These are phyloP conservation scores for Candolleomyces eurysporus DNA, from an alignment of 768 basidiomycete species.

Conservation along the genomic window DNA sequence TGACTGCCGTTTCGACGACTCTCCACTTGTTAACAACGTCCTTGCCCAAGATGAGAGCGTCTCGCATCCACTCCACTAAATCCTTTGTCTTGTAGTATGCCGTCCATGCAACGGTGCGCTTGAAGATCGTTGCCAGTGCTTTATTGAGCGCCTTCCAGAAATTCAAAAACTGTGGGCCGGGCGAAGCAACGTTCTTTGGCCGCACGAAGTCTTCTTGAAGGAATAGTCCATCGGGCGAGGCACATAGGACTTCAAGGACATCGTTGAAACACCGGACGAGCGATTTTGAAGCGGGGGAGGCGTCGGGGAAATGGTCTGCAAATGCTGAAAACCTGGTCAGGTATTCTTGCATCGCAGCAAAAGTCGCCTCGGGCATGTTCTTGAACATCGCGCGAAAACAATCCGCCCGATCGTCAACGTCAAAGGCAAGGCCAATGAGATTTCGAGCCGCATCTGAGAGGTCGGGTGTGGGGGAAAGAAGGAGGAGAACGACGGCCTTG, in stretches of 20 bases:
- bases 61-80: constrained; percentile 98
- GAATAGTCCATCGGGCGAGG: constrained; percentile 67
- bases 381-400: constrained; percentile 80
- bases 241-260: constrained; percentile 84
- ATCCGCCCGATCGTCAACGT: constrained; percentile 85
- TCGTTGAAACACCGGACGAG: constrained; percentile 93
- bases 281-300: constrained; percentile 83
- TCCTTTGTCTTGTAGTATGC: constrained; percentile 71
- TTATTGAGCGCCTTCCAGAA: constrained; percentile 85
- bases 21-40: constrained; percentile 82
- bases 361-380: constrained; percentile 59
- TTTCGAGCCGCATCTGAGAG: constrained; percentile 75
- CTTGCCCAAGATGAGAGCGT: constrained; percentile 90
- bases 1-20: constrained; percentile 70
- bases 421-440: constrained; percentile 82
- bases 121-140: constrained; percentile 82
- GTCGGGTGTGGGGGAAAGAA: constrained; percentile 80
- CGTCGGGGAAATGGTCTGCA: constrained; percentile 72
- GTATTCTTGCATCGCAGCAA: constrained; percentile 71
- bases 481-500: constrained; percentile 58
- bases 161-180: constrained; percentile 54
- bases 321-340: constrained; percentile 63
- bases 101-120: constrained; percentile 81
- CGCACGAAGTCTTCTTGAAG: constrained; percentile 53
- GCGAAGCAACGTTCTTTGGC: constrained; percentile 39